Conservation (phyloP, 768 basidiomycete genomes). For the Fistulinella prunicolor region DNA sequence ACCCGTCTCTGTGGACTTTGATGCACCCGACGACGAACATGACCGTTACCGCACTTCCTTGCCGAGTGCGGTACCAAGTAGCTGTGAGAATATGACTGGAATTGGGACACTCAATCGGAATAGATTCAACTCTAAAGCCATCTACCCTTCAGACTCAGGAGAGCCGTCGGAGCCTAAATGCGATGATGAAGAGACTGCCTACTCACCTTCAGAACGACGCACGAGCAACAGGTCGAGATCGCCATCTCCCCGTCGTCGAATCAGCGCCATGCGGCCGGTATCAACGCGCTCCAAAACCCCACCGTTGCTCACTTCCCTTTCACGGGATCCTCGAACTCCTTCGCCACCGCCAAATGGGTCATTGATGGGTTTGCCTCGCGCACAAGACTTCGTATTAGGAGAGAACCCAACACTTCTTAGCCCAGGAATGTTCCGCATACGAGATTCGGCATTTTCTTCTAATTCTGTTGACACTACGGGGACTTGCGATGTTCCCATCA, state of each 20-base stretch:
- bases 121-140: constrained; percentile 23
- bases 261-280: constrained; percentile 31
- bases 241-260: constrained; percentile 23
- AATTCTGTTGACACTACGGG: constrained; percentile 41
- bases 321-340: constrained; percentile 25
- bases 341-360: constrained; percentile 20
- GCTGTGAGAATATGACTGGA: constrained; percentile 64
- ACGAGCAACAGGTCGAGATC: constrained; percentile 19
- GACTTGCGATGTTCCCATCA: constrained; percentile 53
- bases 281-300: constrained; percentile 41
- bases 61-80: constrained; percentile 52
- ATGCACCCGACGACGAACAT: constrained; percentile 33
- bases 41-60: constrained; percentile 41
- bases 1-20: constrained; percentile 54
- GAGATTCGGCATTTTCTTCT: constrained; percentile 63
- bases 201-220: constrained; percentile 17
- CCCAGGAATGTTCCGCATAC: constrained; percentile 50
- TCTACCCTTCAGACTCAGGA: constrained; percentile 9
- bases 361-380: constrained; percentile 12
- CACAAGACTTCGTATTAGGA: constrained; percentile 20
- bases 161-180: constrained; percentile 8
- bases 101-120: constrained; percentile 43
- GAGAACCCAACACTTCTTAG: constrained; percentile 45
- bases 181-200: constrained; percentile 17
- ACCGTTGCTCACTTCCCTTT: constrained; percentile 34